Conservation (phyloP, 1,284 basidiomycete genomes). For the Salmacisia buchloeana region DNA sequence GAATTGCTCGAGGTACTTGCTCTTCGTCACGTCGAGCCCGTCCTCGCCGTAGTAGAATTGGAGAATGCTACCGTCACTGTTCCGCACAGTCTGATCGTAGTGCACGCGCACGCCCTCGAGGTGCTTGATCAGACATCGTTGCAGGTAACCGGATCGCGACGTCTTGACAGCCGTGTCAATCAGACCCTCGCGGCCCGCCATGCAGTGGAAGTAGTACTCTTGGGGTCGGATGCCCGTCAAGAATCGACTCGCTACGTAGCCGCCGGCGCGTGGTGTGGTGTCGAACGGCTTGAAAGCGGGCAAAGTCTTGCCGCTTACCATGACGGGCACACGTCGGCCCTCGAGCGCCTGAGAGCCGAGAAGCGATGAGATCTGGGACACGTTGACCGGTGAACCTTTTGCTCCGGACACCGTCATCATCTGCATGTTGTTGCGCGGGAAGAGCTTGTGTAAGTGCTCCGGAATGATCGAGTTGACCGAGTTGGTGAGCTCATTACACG, state of each 20-base stretch:
- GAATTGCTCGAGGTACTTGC: slow-evolving; percentile 65
- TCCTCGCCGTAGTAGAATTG: slow-evolving; percentile 99
- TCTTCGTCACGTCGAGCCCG: slow-evolving; percentile 86
- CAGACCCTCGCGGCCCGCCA: slow-evolving; percentile 97
- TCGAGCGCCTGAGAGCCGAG: slow-evolving; percentile 97
- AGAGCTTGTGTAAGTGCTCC: slow-evolving; percentile 64
- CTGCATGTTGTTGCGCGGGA: slow-evolving; percentile 99
- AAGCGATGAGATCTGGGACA: slow-evolving; percentile 92
- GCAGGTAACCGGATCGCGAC: slow-evolving; percentile 93
- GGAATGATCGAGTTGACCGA: slow-evolving; percentile 74
- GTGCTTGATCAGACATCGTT: slow-evolving; percentile 97
- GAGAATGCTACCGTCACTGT: slow-evolving; percentile 83
- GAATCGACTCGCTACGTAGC: slow-evolving; percentile 99
- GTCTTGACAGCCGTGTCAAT: slow-evolving; percentile 99
- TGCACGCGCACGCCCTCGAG: slow-evolving; percentile 92
- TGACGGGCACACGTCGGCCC: slow-evolving; percentile 94
- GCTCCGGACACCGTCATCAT: slow-evolving; percentile 98
- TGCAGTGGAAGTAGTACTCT: slow-evolving; percentile 99
- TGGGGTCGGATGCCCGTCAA: slow-evolving; percentile 96
- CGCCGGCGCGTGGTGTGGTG: slow-evolving; percentile 92
- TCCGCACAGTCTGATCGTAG: slow-evolving; percentile 96
- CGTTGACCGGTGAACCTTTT: slow-evolving; percentile 96
- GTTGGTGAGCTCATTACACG: slow-evolving; percentile 69
- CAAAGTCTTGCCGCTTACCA: slow-evolving; percentile 97
- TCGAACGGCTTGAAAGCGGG: slow-evolving; percentile 97